Base-by-base conservation (phyloP, 176 grass and related monocot genomes). In the Avena eriantha region DNA sequence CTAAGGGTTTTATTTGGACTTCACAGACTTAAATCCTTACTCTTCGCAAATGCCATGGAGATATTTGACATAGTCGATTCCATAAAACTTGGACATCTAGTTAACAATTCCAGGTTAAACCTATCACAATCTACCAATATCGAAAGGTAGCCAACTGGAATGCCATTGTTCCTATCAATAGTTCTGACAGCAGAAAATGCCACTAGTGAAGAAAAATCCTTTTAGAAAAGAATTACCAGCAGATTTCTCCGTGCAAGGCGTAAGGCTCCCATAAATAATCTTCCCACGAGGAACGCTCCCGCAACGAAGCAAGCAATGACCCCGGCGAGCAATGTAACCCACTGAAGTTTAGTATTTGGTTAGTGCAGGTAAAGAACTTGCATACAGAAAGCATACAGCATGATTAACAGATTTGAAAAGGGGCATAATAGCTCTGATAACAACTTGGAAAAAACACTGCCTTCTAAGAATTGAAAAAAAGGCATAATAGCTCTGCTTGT, bases 301-400 rank as follows among this genome's bases (percentile, higher is more conserved):
- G 23, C 15, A 73, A 46, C 10, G 21, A 76, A 76, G n/a, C 22
- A 50, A 76, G 73, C 73, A 76, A 55, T 55, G 53, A 76, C 7
- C 23, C 33, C 18, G 15, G 48, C 8, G 48, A 15, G 3, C 13
- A 51, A 76, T 15, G 6, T 18, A 4, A 19, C 2, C 73, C 26
- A 29, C 73, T 54, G 48, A 51, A 76, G 24, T 76, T 76, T 0
- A 50, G 22, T 76, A 53, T 53, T 76, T 53, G 15, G 47, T 72
- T 33, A 76, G 73, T 76, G 73, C 46, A 76, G 26, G 23, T 73
- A 75, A 75, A 75, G 7, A 29, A 51, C 22, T 75, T 75, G 72
- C 46, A 76, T 76, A 19, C 24, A 51, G 24, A 76, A 53, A 76
- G 48, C 73, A 76, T 19, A 19, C 47, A 31, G 24, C 47, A 53